Percentiles rank a stretch among this genome's conserved stretches.
phyloP scores from a whole-genome alignment of 2,329 filamentous ascomycete genomes.

The Penicillium sp. region DNA sequence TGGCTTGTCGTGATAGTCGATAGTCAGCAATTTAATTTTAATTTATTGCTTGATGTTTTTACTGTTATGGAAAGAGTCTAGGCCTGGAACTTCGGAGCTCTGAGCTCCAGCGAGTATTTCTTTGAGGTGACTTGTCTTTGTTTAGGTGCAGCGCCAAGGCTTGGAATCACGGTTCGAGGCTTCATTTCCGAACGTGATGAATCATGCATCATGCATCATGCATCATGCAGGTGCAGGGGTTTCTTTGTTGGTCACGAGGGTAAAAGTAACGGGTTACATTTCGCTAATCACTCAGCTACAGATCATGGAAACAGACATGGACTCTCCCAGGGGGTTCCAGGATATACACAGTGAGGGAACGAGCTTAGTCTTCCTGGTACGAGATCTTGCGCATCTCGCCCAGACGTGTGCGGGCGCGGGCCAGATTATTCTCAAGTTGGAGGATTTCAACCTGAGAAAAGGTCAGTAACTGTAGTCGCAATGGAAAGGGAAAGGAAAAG shows the following conservation, averaged over 20 bases:
- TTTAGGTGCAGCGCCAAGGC: background rate
- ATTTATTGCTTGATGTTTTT: too few relatives aligned
- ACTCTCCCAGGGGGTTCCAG: background rate
- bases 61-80: background rate
- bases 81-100: background rate
- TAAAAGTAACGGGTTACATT: constrained; percentile 2
- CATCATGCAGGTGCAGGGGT: too few relatives aligned
- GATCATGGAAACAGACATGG: background rate
- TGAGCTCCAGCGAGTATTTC: background rate
- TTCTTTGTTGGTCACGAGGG: too few relatives aligned
- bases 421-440: constrained; percentile 82
- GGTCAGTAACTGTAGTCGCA: constrained; percentile 10
- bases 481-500: constrained; percentile 3
- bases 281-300: constrained; percentile 7
- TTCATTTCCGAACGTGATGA: too few relatives aligned
- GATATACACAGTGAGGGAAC: constrained; percentile 9
- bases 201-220: too few relatives aligned
- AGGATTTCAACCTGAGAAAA: constrained; percentile 79
- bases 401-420: constrained; percentile 71
- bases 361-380: constrained; percentile 67
- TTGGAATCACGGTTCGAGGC: background rate
- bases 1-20: too few relatives aligned
- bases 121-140: background rate
- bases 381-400: constrained; percentile 98
- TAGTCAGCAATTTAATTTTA: too few relatives aligned